Evolutionary conservation across 345 rosid species (phyloP).

Genomic region (Cardamine chenopodiifolia): DNA sequence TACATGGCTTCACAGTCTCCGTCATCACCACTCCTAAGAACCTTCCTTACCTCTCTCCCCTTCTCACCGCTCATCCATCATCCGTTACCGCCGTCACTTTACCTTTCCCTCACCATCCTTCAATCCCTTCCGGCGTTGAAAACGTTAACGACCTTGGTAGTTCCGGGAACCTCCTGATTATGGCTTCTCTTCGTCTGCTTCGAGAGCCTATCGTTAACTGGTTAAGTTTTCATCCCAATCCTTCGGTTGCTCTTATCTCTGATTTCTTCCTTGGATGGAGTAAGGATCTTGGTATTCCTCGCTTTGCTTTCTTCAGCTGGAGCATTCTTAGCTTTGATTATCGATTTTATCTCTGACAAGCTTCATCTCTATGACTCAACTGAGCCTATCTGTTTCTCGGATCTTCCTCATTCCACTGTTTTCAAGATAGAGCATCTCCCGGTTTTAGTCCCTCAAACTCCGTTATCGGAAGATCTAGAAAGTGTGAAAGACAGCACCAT

Average conservation of each 20-base stretch:
- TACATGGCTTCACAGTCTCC: conserved; percentile 46
- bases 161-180: conserved; percentile 44
- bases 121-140: conserved; percentile 60
- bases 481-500: conserved; percentile 37
- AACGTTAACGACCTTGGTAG: conserved; percentile 57
- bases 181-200: conserved; percentile 52
- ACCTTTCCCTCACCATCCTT: conserved; percentile 61
- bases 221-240: conserved; percentile 58
- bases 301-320: conserved; percentile 54
- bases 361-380: conserved; percentile 16
- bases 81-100: conserved; percentile 41
- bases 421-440: conserved; percentile 55
- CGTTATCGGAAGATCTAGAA: conserved; percentile 37
- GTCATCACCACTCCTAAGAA: conserved; percentile 55
- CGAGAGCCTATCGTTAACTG: conserved; percentile 50
- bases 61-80: conserved; percentile 46
- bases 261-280: conserved; percentile 87
- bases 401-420: conserved; percentile 56
- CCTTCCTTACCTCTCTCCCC: conserved; percentile 51
- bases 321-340: conserved; percentile 42
- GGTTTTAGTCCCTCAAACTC: conserved; percentile 23
- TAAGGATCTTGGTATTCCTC: conserved; percentile 47
- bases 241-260: conserved; percentile 67
- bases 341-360: conserved; percentile 35
- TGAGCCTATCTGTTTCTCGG: conserved; percentile 41